Base-by-base conservation (phyloP, 768 basidiomycete species). In the Myochromella boudieri region DNA sequence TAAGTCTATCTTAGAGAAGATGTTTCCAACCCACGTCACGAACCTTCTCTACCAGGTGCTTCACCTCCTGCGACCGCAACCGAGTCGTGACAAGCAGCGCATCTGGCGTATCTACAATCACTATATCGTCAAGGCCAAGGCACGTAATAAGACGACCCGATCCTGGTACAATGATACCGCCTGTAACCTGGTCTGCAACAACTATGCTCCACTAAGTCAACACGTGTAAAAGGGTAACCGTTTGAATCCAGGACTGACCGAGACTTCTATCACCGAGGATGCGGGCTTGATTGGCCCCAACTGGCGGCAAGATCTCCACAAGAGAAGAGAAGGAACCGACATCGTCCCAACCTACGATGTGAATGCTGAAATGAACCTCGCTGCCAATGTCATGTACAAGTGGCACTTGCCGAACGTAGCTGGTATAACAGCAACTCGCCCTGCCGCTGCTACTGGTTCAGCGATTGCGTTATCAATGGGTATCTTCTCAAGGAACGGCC, bases 101-200 rank as follows among this genome's bases (percentile, higher is more conserved):
- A 63, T 93, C 91, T 3, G 90, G 87, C 83, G 91, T 92, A 64
- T 92, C 91, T 37, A 93, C 90, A 53, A 93, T 89, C 51, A 93
- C 87, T 48, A 92, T 71, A 70, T 93, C 90, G 62, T 93, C 90
- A 31, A 92, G 91, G 3, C 90, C 90, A 7, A 93, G 74, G 61
- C 88, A 87, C 9, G 90, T 71, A 37, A 93, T 84, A 43, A 91
- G 74, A 24, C 90, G 81, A 25, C 90, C 90, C 8, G 89, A 91
- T 21, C 85, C 88, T 32, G 90, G 90, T 17, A 93, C 88, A 31
- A 93, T 83, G 49, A 93, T 92, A 43, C 90, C 90, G 37, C 90
- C 90, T n/a, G 91, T 90, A 21, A 88, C 87, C 64, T 93, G 90
- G 57, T 93, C 90, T 2, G 90, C 91, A 37, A 92, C 71, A 48